Evolutionary conservation across 2,329 filamentous ascomycete genomes (phyloP).

Genomic region (Didymellaceae sp.): DNA sequence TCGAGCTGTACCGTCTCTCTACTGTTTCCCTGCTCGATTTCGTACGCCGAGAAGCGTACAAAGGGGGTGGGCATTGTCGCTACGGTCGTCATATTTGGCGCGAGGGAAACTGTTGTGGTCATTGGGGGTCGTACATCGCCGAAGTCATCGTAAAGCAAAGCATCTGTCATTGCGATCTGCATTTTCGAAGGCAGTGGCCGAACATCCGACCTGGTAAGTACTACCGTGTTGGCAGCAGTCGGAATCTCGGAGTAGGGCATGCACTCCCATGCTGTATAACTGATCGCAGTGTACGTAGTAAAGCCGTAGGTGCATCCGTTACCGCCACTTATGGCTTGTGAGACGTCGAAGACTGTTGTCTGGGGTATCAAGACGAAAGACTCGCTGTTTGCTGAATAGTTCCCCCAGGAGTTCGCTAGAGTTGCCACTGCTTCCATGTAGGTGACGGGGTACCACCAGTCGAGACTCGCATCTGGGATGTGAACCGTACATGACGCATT

Average conservation of each 20-base stretch:
- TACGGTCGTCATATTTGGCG: conserved; percentile 30
- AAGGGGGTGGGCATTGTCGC: conserved; percentile 49
- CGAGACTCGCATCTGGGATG: conserved; percentile 40
- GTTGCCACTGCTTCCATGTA: conserved; percentile 31
- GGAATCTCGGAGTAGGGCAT: conserved; percentile 37
- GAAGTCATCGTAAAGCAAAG: conserved; percentile 23
- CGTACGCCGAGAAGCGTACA: conserved; percentile 53
- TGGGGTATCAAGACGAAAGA: conserved; percentile 30
- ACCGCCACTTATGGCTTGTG: conserved; percentile 31
- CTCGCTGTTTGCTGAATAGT: conserved; percentile 21
- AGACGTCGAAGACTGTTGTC: conserved; percentile 36
- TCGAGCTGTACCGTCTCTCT: conserved; percentile 47
- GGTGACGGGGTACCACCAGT: conserved; percentile 44
- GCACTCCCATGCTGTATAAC: conserved; percentile 30
- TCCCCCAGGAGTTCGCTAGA: conserved; percentile 24
- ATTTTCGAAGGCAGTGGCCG: conserved; percentile 31
- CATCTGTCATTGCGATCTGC: conserved; percentile 27
- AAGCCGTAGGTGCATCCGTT: conserved; percentile 29
- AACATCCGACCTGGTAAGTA: conserved; percentile 35
- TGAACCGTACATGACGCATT: conserved; percentile 43
- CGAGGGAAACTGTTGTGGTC: conserved; percentile 32
- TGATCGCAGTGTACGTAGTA: conserved; percentile 31
- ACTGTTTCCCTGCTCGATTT: conserved; percentile 46
- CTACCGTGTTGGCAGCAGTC: conserved; percentile 39
- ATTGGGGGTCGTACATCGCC: conserved; percentile 23